Evolutionary conservation across 257 asterid genomes (phyloP).

Genomic region (Lycium ferocissimum): DNA sequence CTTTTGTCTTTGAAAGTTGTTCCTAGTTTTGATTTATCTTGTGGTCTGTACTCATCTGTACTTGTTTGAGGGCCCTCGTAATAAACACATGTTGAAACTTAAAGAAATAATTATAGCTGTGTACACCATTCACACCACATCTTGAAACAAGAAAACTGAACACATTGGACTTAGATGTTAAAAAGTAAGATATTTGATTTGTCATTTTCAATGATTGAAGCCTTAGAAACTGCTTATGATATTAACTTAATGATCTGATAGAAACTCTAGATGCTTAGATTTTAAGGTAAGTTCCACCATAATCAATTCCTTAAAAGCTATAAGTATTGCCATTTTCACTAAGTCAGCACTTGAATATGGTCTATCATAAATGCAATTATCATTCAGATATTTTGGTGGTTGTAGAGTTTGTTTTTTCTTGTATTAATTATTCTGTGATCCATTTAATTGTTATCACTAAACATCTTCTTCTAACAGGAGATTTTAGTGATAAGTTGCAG

Average conservation of each 20-base stretch:
- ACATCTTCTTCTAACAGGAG: neutral
- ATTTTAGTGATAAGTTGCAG: neutral
- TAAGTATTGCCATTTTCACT: neutral
- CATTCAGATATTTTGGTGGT: neutral
- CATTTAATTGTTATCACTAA: neutral
- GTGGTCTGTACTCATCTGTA: slow-evolving; percentile 19
- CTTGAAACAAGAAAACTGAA: slow-evolving; percentile 2
- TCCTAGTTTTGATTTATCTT: slow-evolving; percentile 4
- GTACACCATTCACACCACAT: slow-evolving; percentile 1
- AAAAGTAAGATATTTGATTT: neutral
- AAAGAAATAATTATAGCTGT: neutral
- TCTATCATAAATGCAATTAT: neutral
- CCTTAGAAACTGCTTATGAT: neutral
- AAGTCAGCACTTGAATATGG: neutral
- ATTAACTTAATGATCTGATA: slow-evolving; percentile 13
- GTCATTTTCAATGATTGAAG: slow-evolving; percentile 25
- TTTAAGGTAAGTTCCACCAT: slow-evolving; percentile 24
- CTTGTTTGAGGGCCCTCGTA: neutral
- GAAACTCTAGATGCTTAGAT: neutral
- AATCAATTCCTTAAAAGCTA: neutral
- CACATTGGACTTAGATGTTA: neutral
- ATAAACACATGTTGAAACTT: neutral
- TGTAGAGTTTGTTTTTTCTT: neutral
- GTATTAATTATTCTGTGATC: neutral
- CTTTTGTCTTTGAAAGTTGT: neutral